A percentile compares a stretch with the other conserved stretches of the same genome.
Evolutionary conservation across 371 early-diverging fungal genomes (phyloP).

Genomic region (Actinomucor elegans): DNA sequence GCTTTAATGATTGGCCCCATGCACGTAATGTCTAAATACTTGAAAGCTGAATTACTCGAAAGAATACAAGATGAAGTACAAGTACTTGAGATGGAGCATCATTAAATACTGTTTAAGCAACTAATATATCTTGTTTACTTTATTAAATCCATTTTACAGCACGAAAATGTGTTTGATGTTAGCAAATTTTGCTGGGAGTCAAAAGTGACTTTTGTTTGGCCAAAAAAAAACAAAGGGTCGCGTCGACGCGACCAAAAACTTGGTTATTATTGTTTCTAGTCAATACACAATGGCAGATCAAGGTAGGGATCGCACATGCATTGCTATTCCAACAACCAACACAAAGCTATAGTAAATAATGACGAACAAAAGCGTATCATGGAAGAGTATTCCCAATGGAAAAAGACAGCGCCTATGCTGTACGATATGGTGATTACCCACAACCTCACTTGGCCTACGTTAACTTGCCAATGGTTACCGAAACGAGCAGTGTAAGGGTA

Average conservation of each 20-base stretch:
- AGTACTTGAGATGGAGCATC: no score
- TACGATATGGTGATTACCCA: constrained; percentile 98
- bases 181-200: no score
- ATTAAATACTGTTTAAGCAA: no score
- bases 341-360: neutral
- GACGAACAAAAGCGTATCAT: constrained; percentile 77
- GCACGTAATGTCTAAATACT: no score
- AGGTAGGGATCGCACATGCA: neutral
- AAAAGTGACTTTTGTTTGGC: neutral
- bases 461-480: constrained; percentile 98
- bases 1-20: no score
- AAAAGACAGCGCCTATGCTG: constrained; percentile 97
- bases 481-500: constrained; percentile 79
- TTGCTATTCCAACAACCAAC: neutral
- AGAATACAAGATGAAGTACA: no score
- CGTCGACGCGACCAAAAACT: neutral
- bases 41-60: no score
- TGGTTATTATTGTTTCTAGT: neutral
- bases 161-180: no score
- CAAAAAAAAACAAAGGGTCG: no score
- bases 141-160: no score
- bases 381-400: constrained; percentile 98
- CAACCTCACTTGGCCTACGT: constrained; percentile 97
- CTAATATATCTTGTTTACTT: no score
- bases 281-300: neutral